These are phyloP conservation scores for Cyclotella choctawhatcheeana DNA, from an alignment of 108 stramenopile species.

Conservation along the genomic window DNA sequence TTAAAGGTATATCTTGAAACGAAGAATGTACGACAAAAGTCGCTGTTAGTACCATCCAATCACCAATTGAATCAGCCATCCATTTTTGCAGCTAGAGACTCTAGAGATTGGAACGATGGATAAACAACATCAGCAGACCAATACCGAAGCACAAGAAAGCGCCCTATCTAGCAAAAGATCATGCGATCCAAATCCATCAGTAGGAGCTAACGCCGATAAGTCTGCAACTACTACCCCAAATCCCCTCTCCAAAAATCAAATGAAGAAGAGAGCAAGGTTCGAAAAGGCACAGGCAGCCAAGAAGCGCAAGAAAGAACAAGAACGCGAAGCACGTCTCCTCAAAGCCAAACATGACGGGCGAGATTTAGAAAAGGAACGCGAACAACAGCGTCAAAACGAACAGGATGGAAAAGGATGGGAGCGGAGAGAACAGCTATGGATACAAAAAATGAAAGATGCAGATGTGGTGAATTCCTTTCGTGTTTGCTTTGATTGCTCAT, in stretches of 20 bases:
- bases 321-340: conserved; percentile 57
- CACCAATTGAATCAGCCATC: no score
- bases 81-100: no score
- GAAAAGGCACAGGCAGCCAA: conserved; percentile 68
- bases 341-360: conserved; percentile 72
- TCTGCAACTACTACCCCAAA: no score
- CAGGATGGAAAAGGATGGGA: conserved; percentile 59
- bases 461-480: conserved; percentile 39
- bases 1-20: no score
- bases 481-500: conserved; percentile 78
- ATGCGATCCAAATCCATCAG: no score
- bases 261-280: conserved; percentile 60
- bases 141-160: no score
- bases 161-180: no score
- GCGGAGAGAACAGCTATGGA: conserved; percentile 60
- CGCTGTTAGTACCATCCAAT: no score
- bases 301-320: conserved; percentile 66
- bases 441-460: conserved; percentile 35
- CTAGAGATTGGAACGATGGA: no score
- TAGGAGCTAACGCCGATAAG: no score
- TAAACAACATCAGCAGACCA: no score
- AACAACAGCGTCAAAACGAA: conserved; percentile 40
- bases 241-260: conserved; percentile 72
- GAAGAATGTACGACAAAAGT: no score
- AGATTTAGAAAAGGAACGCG: conserved; percentile 70